Evolutionary conservation across 306 rosid genomes (phyloP), one percentile per base, ranked within the genome.

Genomic region (Cucurbita ficifolia): DNA sequence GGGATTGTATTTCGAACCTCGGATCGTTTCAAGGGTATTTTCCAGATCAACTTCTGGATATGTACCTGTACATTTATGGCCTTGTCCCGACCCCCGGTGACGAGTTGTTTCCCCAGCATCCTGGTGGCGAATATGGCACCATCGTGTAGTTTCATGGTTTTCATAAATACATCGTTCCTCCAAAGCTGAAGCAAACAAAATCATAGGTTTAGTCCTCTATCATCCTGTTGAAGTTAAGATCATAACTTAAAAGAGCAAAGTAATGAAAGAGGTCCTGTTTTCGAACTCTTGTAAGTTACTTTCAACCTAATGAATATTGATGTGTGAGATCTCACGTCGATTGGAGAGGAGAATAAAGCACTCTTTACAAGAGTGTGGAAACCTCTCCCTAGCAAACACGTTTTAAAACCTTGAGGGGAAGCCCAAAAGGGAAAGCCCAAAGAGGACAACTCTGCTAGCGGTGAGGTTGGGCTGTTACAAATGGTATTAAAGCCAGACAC

Each of bases 21-120:
- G 4, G 3, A 24, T 68, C 22, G 17, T 13, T 22, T 22, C 40
- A 22, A 35, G 75, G 18, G 5, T 53, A 10, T 6, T 54, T 36
- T 24, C 9, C 12, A 73, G 21, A 57, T 52, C 62, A 45, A 59
- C 43, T 52, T 17, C 63, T 54, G 59, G 75, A 80, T 48, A 72
- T 50, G 78, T 86, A 93, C 98, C 96, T 93, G 98, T 77, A 88
- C 82, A 79, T 87, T 86, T 73, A 94, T 72, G 62, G 63, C 81
- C 88, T 87, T 94, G 81, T 90, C 97, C 87, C 93, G 72, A 35
- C 98, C 96, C 53, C 97, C 98, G 11, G 94, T 88, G 84, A 82
- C 83, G n/a, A 94, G 90, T 82, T 84, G 82, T 72, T 83, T 85
- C 12, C 88, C 94, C 61, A 82, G 83, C 86, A 87, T 75, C 57